These are phyloP conservation scores for Cercophora newfieldiana DNA, from an alignment of 495 filamentous ascomycete species.

Conservation along the genomic window DNA sequence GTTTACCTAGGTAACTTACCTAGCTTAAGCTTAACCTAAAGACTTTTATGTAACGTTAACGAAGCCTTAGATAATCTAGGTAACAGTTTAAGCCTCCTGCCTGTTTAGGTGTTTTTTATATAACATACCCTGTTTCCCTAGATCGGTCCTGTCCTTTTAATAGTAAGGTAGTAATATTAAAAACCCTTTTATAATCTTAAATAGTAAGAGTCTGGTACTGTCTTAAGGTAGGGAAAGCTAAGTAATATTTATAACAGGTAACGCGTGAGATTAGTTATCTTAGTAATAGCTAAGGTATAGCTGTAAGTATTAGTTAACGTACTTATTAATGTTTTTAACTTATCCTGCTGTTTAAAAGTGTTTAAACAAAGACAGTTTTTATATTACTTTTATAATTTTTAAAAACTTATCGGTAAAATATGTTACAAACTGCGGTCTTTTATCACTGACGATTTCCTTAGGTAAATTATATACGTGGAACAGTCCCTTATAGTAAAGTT, in stretches of 20 bases:
- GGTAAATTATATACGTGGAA: not conserved
- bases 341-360: not conserved
- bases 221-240: not conserved
- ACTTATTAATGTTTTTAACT: constrained; percentile 1
- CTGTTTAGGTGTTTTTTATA: too few relatives aligned
- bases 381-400: not conserved
- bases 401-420: not conserved
- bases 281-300: not conserved
- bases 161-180: constrained; percentile 4
- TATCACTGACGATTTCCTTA: not conserved
- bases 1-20: not conserved
- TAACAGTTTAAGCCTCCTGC: too few relatives aligned
- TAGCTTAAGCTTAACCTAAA: too few relatives aligned
- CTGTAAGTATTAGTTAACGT: not conserved
- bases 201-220: not conserved
- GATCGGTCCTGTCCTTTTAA: not conserved
- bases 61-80: not conserved
- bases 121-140: too few relatives aligned
- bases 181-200: not conserved
- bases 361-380: not conserved
- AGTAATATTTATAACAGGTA: too few relatives aligned
- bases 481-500: not conserved
- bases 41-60: not conserved
- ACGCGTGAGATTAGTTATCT: not conserved
- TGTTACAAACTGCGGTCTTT: not conserved